Percentiles rank a stretch among this genome's conserved stretches.
Evolutionary conservation across 352 stramenopile genomes (phyloP).

Genomic region (Blastocystis sp.): DNA sequence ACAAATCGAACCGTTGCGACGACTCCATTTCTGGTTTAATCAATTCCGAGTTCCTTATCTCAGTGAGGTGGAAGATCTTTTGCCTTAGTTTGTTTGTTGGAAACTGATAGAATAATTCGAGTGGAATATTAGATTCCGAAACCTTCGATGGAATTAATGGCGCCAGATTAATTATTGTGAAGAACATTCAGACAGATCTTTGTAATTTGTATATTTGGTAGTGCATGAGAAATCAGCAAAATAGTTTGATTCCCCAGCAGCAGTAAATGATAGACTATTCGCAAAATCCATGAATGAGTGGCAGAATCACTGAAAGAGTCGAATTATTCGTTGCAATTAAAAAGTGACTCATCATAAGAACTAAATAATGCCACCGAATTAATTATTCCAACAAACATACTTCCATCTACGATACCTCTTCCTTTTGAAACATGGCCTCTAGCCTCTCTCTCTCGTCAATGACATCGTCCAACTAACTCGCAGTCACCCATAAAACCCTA

Average conservation of each 20-base stretch:
- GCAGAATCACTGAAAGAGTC: too few relatives aligned
- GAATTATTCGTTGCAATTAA: too few relatives aligned
- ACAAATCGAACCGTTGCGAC: background rate
- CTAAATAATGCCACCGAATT: background rate
- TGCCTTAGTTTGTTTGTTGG: background rate
- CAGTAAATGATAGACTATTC: too few relatives aligned
- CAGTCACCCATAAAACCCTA: background rate
- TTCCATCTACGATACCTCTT: background rate
- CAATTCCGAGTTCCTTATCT: background rate
- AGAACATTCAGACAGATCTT: too few relatives aligned
- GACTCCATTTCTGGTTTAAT: background rate
- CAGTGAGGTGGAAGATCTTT: background rate
- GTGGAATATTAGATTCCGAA: background rate
- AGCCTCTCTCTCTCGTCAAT: conserved; percentile 26
- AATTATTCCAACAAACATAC: background rate
- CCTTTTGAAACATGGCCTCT: background rate
- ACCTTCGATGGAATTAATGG: too few relatives aligned
- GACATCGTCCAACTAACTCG: conserved; percentile 36
- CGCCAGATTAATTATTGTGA: too few relatives aligned
- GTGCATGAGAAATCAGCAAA: too few relatives aligned
- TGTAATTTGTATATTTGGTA: too few relatives aligned
- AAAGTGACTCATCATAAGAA: too few relatives aligned
- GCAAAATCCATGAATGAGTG: too few relatives aligned
- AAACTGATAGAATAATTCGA: background rate
- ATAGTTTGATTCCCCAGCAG: too few relatives aligned